phyloP scores from a whole-genome alignment of 2,329 filamentous ascomycete genomes.

The Gnomoniopsis smithogilvyi region DNA sequence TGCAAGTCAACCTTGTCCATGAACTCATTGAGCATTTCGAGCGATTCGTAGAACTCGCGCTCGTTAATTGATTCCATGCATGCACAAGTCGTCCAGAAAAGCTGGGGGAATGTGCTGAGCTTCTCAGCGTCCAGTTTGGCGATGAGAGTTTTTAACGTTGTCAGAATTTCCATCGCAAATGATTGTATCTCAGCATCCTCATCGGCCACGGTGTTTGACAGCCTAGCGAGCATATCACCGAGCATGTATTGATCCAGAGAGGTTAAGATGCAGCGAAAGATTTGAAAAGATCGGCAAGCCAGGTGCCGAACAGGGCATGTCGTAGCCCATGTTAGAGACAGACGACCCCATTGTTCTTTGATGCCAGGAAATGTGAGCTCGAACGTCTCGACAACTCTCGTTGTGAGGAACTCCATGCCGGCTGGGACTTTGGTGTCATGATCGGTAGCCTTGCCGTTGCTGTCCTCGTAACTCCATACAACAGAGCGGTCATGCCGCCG shows the following conservation, averaged over 20 bases:
- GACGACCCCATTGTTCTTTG: slow-evolving; percentile 85
- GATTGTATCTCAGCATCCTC: slow-evolving; percentile 92
- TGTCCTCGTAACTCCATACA: slow-evolving; percentile 93
- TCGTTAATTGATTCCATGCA: slow-evolving; percentile 97
- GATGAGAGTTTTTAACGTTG: slow-evolving; percentile 89
- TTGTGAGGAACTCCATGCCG: slow-evolving; percentile 82
- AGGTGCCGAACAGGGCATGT: slow-evolving; percentile 94
- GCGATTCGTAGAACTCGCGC: slow-evolving; percentile 84
- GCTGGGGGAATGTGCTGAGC: slow-evolving; percentile 83
- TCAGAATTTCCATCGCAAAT: slow-evolving; percentile 97
- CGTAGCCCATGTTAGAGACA: slow-evolving; percentile 92
- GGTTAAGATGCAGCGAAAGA: slow-evolving; percentile 91
- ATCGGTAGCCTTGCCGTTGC: slow-evolving; percentile 72
- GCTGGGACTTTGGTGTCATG: slow-evolving; percentile 77
- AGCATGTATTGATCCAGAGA: slow-evolving; percentile 91
- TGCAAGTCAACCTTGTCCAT: slow-evolving; percentile 80
- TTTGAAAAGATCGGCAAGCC: slow-evolving; percentile 94
- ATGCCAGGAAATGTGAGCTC: slow-evolving; percentile 80
- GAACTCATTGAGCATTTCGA: slow-evolving; percentile 87
- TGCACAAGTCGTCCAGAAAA: slow-evolving; percentile 97
- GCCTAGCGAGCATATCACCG: slow-evolving; percentile 89
- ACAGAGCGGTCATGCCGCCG: slow-evolving; percentile 80
- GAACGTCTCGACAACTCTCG: slow-evolving; percentile 81
- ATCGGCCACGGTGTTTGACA: slow-evolving; percentile 96
- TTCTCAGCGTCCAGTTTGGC: slow-evolving; percentile 76